Conservation (phyloP, 2,329 filamentous ascomycete species). For the Colletotrichum graminicola region DNA sequence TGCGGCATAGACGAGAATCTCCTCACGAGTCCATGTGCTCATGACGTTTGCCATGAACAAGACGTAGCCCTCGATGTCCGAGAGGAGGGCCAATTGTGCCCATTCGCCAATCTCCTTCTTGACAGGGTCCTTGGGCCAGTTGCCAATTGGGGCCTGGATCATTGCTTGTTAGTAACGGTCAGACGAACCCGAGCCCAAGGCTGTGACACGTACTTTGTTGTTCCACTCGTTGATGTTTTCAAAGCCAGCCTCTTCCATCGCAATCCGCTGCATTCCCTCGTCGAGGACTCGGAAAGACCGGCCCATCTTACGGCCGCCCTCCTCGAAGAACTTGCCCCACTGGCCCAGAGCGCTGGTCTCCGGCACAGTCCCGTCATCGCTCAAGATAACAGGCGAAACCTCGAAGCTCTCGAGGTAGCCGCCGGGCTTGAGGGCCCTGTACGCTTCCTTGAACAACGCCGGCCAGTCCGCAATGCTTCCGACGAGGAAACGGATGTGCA, state of each 20-base stretch:
- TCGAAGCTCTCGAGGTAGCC: conserved; percentile 58
- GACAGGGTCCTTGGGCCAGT: conserved; percentile 56
- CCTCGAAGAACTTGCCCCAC: conserved; percentile 51
- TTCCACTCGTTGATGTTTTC: conserved; percentile 44
- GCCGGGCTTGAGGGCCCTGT: conserved; percentile 63
- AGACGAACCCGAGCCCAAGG: not conserved
- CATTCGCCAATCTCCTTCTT: conserved; percentile 54
- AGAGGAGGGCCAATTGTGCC: conserved; percentile 48
- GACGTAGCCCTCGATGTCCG: conserved; percentile 50
- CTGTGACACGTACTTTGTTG: conserved; percentile 38
- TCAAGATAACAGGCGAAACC: conserved; percentile 46
- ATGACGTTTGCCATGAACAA: conserved; percentile 53
- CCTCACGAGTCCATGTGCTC: conserved; percentile 51
- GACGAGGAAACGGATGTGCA: conserved; percentile 67
- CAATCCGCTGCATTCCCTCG: conserved; percentile 48
- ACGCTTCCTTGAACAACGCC: conserved; percentile 61
- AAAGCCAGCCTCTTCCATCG: conserved; percentile 49
- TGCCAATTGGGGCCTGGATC: conserved; percentile 49
- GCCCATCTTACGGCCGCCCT: conserved; percentile 51
- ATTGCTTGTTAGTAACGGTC: conserved; percentile 23
- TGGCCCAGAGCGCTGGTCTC: conserved; percentile 49
- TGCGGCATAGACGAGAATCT: conserved; percentile 52
- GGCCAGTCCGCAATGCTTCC: conserved; percentile 67
- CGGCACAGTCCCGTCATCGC: conserved; percentile 49
- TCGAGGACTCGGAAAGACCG: conserved; percentile 49